Base-by-base conservation (phyloP, 768 basidiomycete species). In the Pholiota conissans region DNA sequence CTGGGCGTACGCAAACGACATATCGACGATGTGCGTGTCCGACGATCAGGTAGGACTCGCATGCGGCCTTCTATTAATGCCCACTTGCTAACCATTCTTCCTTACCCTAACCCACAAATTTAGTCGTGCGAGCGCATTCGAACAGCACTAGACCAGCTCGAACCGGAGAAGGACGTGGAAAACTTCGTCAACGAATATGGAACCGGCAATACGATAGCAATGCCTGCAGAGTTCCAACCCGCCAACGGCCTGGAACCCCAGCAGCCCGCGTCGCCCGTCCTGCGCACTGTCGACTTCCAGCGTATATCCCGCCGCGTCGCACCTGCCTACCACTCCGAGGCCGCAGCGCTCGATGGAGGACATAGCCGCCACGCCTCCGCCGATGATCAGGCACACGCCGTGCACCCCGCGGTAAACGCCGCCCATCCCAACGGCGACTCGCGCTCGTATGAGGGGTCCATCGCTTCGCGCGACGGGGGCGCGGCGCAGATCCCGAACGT, bases 1-100 rank as follows among this genome's bases (percentile, higher is more conserved):
- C 63, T 99, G 97, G 96, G 82, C 86, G 5, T 98, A 93, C 69
- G 95, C 96, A 0, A 99, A 99, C 69, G 89, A 87, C 1, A 84
- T 97, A 20, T 97, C 95, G 14, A 92, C 88, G 6, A 85, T 96
- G n/a, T 98, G 96, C 65, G 95, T 99, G 11, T 80, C 85, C 28
- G 96, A 98, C 65, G 97, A 99, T 66, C 87, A 93, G 85, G 95
- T 95, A 54, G 35, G 52, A 63, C 14, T 3, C 22, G 10, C 14
- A 27, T 20, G 49, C 52, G 22, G 54, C 29, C 24, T 47, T 53
- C 53, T 28, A 32, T 55, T 46, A 35, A 4, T 58, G 4, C 47
- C 52, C 27, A 18, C 20, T 61, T 20, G 26, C 45, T 55, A 22
- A 60, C 34, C 52, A 24, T 20, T 22, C 22, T 9, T 20, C 7